A percentile compares a stretch with the other conserved stretches of the same genome.
These are phyloP conservation scores for Cichorium intybus DNA, from an alignment of 140 eudicot genomes.

Conservation along the genomic window DNA sequence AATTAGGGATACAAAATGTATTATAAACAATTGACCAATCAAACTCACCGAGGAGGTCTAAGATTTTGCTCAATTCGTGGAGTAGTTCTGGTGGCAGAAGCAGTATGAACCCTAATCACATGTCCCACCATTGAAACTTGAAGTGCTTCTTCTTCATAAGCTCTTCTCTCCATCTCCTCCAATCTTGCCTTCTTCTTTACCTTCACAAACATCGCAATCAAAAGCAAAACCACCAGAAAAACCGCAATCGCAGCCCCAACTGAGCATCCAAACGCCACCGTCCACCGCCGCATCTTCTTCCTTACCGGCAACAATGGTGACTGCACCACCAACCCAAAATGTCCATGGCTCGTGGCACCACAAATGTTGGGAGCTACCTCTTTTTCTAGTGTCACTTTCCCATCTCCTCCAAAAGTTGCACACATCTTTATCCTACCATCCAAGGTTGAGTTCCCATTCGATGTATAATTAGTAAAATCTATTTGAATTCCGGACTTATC, in stretches of 20 bases:
- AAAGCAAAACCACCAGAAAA: constrained; percentile 55
- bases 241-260: constrained; percentile 83
- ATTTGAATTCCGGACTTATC: constrained; percentile 44
- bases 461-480: constrained; percentile 53
- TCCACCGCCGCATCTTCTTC: constrained; percentile 62
- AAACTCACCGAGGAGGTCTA: constrained; percentile 49
- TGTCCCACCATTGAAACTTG: constrained; percentile 98
- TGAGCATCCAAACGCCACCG: constrained; percentile 61
- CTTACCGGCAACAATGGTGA: constrained; percentile 61
- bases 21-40: constrained; percentile 17
- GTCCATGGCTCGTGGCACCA: constrained; percentile 61
- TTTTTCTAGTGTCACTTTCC: constrained; percentile 62
- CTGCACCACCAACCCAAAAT: constrained; percentile 77
- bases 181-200: constrained; percentile 83
- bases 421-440: constrained; percentile 65
- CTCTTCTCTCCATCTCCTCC: constrained; percentile 88
- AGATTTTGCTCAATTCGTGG: constrained; percentile 69
- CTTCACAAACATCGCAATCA: constrained; percentile 73
- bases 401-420: constrained; percentile 69
- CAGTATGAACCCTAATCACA: constrained; percentile 68
- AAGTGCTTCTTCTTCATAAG: constrained; percentile 94
- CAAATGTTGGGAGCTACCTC: constrained; percentile 59
- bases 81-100: constrained; percentile 66
- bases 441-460: constrained; percentile 16
- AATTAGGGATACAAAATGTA: constrained; percentile 19